Conservation (phyloP, 2,329 filamentous ascomycete genomes). For the Nothophoma quercina region DNA sequence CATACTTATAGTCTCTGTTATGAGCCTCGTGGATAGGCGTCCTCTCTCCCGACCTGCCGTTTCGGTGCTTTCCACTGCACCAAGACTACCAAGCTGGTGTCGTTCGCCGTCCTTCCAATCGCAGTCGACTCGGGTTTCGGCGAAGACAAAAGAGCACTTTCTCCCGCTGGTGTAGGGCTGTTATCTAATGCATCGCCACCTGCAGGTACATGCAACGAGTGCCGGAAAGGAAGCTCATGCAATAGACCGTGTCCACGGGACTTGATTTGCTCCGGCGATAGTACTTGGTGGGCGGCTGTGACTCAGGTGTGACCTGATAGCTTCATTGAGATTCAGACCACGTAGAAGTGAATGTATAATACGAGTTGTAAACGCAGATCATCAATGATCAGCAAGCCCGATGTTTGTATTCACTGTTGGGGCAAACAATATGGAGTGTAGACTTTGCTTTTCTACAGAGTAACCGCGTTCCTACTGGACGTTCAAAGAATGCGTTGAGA, state of each 20-base stretch:
- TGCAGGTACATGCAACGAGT: conserved; percentile 9
- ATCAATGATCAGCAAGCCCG: not conserved
- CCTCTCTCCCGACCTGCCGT: conserved; percentile 20
- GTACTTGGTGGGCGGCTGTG: not conserved
- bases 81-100: conserved; percentile 26
- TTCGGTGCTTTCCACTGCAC: conserved; percentile 14
- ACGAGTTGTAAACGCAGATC: not conserved
- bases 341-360: not conserved
- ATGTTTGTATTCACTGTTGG: not conserved
- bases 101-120: conserved; percentile 29
- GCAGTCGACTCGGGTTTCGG: conserved; percentile 3
- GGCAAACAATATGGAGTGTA: not conserved
- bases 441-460: not conserved
- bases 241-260: not conserved
- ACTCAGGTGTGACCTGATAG: not conserved
- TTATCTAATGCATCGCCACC: conserved; percentile 22
- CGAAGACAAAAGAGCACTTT: conserved; percentile 8
- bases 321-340: not conserved
- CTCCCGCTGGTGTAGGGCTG: conserved; percentile 6
- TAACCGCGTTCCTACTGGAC: not conserved
- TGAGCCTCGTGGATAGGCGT: not conserved
- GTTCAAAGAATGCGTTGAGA: not conserved
- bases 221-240: conserved; percentile 29
- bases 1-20: conserved; percentile 26
- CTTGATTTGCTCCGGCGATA: conserved; percentile 2